These are phyloP conservation scores for Aspergillus avenaceus DNA, from an alignment of 495 filamentous ascomycete species.

Conservation along the genomic window DNA sequence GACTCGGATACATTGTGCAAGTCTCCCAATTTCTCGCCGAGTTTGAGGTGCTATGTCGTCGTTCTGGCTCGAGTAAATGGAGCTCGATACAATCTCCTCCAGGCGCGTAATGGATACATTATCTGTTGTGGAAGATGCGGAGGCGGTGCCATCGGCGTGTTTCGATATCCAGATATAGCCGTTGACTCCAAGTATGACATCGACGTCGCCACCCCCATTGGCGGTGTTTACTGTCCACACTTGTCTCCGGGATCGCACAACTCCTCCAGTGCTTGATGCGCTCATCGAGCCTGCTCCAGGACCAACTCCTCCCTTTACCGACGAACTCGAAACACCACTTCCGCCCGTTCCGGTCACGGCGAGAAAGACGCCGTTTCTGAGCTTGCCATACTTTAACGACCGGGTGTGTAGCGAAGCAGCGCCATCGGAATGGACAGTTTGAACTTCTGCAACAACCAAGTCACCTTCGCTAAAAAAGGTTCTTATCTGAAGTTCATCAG, in stretches of 20 bases:
- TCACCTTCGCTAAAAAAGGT: slow-evolving; percentile 91
- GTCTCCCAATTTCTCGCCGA: slow-evolving; percentile 79
- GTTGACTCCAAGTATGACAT: slow-evolving; percentile 89
- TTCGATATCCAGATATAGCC: slow-evolving; percentile 93
- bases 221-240: slow-evolving; percentile 74
- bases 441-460: slow-evolving; percentile 85
- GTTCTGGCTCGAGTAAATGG: slow-evolving; percentile 89
- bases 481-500: slow-evolving; percentile 92
- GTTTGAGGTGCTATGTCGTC: slow-evolving; percentile 71
- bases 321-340: slow-evolving; percentile 46
- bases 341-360: slow-evolving; percentile 76
- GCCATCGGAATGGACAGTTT: slow-evolving; percentile 75
- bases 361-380: slow-evolving; percentile 87
- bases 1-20: slow-evolving; percentile 73
- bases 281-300: slow-evolving; percentile 15
- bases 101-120: slow-evolving; percentile 68
- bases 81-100: slow-evolving; percentile 70
- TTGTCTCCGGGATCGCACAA: slow-evolving; percentile 75
- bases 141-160: slow-evolving; percentile 55
- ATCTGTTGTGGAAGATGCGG: slow-evolving; percentile 41
- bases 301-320: slow-evolving; percentile 27
- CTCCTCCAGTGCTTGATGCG: slow-evolving; percentile 49
- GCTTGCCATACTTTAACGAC: slow-evolving; percentile 86
- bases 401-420: slow-evolving; percentile 84
- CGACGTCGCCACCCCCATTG: slow-evolving; percentile 70